Conservation (phyloP, 139 green algal genomes). For the Auxenochlorella pyrenoidosa region DNA sequence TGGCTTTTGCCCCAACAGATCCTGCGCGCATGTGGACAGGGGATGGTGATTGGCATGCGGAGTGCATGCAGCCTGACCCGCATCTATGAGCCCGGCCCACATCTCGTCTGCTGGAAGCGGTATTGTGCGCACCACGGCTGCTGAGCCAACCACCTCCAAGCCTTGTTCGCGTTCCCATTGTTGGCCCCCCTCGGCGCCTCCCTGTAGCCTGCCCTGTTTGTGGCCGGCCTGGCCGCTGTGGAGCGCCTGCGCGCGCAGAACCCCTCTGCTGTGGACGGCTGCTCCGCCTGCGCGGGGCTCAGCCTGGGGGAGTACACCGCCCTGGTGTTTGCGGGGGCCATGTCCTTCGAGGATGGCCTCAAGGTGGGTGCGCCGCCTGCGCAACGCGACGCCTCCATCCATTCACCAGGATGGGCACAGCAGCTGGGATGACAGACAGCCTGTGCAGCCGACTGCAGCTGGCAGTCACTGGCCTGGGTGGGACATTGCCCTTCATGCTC, state of each 20-base stretch:
- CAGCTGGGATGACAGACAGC: too few species aligned
- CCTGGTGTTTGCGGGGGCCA: slow-evolving; percentile 85
- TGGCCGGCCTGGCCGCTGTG: slow-evolving; percentile 88
- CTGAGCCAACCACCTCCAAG: too few species aligned
- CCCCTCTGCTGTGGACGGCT: slow-evolving; percentile 51
- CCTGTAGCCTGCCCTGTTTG: slow-evolving; percentile 86
- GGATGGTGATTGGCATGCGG: too few species aligned
- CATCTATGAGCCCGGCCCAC: not conserved
- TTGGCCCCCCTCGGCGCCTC: not conserved
- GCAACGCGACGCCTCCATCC: too few species aligned
- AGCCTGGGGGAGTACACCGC: slow-evolving; percentile 93
- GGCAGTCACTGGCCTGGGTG: too few species aligned
- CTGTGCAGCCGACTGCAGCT: too few species aligned
- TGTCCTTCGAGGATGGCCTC: slow-evolving; percentile 92
- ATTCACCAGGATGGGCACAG: too few species aligned
- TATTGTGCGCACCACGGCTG: not conserved
- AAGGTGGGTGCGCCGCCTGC: slow-evolving; percentile 56
- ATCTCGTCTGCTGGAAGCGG: too few species aligned
- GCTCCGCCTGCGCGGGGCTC: slow-evolving; percentile 76
- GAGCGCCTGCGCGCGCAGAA: slow-evolving; percentile 70
- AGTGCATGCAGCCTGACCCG: not conserved
- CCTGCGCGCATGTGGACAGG: too few species aligned
- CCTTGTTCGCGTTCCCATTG: not conserved
- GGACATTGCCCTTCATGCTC: too few species aligned
- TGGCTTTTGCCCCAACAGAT: not conserved